phyloP scores from a whole-genome alignment of 2,329 filamentous ascomycete species.

The Raffaelea albimanens region DNA sequence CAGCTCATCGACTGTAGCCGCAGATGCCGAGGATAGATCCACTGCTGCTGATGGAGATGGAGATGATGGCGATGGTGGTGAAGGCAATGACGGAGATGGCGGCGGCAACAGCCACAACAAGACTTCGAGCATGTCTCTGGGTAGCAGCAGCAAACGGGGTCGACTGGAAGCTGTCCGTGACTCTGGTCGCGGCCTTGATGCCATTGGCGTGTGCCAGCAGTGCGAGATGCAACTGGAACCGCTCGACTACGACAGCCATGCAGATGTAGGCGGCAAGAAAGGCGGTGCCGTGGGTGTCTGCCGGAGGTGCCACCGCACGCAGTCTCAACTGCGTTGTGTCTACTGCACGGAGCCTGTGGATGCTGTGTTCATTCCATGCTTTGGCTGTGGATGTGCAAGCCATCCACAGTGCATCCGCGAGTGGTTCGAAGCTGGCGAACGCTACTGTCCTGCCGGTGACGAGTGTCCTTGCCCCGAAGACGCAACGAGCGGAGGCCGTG shows the following conservation, averaged over 20 bases:
- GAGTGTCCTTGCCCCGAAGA: slow-evolving; percentile 54
- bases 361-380: slow-evolving; percentile 50
- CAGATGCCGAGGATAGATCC: slow-evolving; percentile 8
- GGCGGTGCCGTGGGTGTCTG: slow-evolving; percentile 35
- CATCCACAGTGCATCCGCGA: slow-evolving; percentile 50
- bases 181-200: slow-evolving; percentile 49
- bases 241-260: slow-evolving; percentile 28
- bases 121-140: slow-evolving; percentile 6
- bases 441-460: slow-evolving; percentile 51
- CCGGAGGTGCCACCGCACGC: slow-evolving; percentile 42
- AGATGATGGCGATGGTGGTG: slow-evolving; percentile 18
- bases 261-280: slow-evolving; percentile 28
- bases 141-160: slow-evolving; percentile 35
- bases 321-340: slow-evolving; percentile 51
- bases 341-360: slow-evolving; percentile 53
- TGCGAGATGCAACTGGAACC: slow-evolving; percentile 56
- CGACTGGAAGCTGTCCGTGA: slow-evolving; percentile 38
- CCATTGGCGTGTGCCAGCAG: slow-evolving; percentile 52
- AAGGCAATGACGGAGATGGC: slow-evolving; percentile 18
- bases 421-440: slow-evolving; percentile 49
- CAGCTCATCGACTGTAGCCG: slow-evolving; percentile 12
- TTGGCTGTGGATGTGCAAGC: slow-evolving; percentile 52
- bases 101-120: slow-evolving; percentile 20
- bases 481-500: slow-evolving; percentile 42
- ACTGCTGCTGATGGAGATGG: slow-evolving; percentile 13